Percentiles rank a stretch among this genome's conserved stretches.
Evolutionary conservation across 208 protist species (phyloP).

Genomic region (Wallacemonas sp.): DNA sequence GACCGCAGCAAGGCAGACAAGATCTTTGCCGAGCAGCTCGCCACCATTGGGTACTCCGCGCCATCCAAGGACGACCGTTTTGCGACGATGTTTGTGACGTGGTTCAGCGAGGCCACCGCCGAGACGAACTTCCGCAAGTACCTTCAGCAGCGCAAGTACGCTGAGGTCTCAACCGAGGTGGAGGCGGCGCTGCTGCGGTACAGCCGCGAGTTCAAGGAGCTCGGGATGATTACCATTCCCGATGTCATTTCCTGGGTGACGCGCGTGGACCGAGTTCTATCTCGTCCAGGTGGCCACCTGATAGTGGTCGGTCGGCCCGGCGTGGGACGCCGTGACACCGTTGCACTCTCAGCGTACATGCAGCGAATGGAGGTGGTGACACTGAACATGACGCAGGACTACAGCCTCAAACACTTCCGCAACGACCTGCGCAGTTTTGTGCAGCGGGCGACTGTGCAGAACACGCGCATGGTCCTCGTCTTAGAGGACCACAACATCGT

Average conservation of each 20-base stretch:
- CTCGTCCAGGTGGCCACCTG: conserved; percentile 80
- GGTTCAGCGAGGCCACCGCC: conserved; percentile 52
- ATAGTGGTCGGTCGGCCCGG: conserved; percentile 93
- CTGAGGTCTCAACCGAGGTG: conserved; percentile 69
- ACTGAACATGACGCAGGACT: conserved; percentile 91
- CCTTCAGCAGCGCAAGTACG: conserved; percentile 75
- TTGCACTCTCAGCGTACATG: conserved; percentile 82
- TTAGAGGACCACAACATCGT: conserved; percentile 97
- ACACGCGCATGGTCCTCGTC: conserved; percentile 93
- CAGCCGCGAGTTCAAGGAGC: conserved; percentile 93
- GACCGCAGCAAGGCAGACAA: conserved; percentile 67
- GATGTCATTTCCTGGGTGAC: conserved; percentile 90
- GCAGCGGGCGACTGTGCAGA: conserved; percentile 74
- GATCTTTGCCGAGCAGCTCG: conserved; percentile 79
- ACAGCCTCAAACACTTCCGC: conserved; percentile 88
- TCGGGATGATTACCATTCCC: conserved; percentile 92
- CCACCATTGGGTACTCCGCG: conserved; percentile 80
- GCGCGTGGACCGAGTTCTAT: conserved; percentile 90
- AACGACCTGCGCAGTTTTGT: conserved; percentile 80
- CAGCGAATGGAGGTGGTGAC: conserved; percentile 83
- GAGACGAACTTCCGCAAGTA: conserved; percentile 15
- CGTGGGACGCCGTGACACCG: conserved; percentile 85
- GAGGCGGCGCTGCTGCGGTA: conserved; percentile 89
- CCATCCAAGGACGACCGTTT: conserved; percentile 68
- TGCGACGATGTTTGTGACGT: conserved; percentile 87